phyloP scores from a whole-genome alignment of 345 rosid species.

The Gynandropsis gynandra region DNA sequence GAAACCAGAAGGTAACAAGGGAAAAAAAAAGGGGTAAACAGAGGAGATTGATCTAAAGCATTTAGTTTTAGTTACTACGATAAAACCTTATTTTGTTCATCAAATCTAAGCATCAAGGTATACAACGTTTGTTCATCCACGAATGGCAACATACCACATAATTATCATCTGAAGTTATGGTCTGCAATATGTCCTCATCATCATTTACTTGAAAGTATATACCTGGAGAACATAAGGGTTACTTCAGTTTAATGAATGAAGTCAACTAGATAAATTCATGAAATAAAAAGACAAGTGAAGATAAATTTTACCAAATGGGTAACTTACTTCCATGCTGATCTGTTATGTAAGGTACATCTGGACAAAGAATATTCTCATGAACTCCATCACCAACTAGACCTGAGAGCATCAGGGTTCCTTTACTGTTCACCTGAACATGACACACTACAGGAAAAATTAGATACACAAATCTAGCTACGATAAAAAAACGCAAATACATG shows the following conservation, averaged over 20 bases:
- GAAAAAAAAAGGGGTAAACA: background rate
- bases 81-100: background rate
- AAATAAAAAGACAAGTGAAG: background rate
- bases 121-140: background rate
- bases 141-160: slow-evolving; percentile 55
- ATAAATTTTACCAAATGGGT: background rate
- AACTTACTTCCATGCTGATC: slow-evolving; percentile 81
- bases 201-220: slow-evolving; percentile 75
- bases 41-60: too few species aligned
- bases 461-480: slow-evolving; percentile 21
- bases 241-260: slow-evolving; percentile 6
- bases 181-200: slow-evolving; percentile 71
- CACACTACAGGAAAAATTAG: slow-evolving; percentile 55
- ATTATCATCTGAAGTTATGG: slow-evolving; percentile 47
- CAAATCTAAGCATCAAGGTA: slow-evolving; percentile 1
- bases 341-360: slow-evolving; percentile 74
- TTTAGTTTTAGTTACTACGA: background rate
- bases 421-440: slow-evolving; percentile 69
- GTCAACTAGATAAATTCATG: background rate
- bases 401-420: slow-evolving; percentile 71
- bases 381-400: slow-evolving; percentile 49
- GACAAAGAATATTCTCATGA: slow-evolving; percentile 75
- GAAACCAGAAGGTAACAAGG: background rate
- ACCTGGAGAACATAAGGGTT: slow-evolving; percentile 43
- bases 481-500: too few species aligned